Base-by-base conservation (phyloP, 2,329 filamentous ascomycete species). In the Fusarium hostae region DNA sequence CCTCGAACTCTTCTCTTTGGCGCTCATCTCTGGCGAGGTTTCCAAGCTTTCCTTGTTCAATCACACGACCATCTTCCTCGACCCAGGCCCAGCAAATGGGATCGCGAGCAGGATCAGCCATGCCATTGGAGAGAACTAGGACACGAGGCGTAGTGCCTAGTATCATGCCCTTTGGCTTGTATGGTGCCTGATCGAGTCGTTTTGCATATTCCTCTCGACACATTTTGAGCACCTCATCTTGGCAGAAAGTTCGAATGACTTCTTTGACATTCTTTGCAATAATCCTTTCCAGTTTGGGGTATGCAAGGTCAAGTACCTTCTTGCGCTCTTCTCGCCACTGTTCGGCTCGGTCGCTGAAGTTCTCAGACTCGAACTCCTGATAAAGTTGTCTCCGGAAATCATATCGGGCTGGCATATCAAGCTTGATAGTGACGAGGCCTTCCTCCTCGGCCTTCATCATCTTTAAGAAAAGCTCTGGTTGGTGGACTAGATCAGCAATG, bases 401-500 rank as follows among this genome's bases (percentile, higher is more conserved):
- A 10, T 91, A 89, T 75, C 93, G 91, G 60, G 92, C 90, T 75
- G 94, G 90, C 79, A 98, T 88, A 18, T 88, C 88, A 22, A 98
- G 89, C 74, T 89, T 91, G 59, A 99, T 93, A 65, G 97, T 94
- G 18, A 99, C 88, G 3, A 99, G 85, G 5, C 95, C 95, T 79
- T 99, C 96, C 76, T 96, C 92, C 80, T 99, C 96, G 3, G 96
- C 96, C 80, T 94, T 97, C 81, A 98, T 90, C 96, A 99, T 99
- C 82, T 97, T 95, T 61, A 99, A 84, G 79, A 96, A 99, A 30
- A 97, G 86, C 72, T 98, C 95, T 2, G 96, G 96, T 58, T 93
- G 91, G 57, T 90, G 89, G 5, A 94, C 92, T 65, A 98, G 88
- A 73, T 96, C 92, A 44, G 86, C 85, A 68, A 98, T 92, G 11